Evolutionary conservation across 1,284 basidiomycete genomes (phyloP), one percentile per base, ranked within the genome.

Genomic region (Malassezia restricta): DNA sequence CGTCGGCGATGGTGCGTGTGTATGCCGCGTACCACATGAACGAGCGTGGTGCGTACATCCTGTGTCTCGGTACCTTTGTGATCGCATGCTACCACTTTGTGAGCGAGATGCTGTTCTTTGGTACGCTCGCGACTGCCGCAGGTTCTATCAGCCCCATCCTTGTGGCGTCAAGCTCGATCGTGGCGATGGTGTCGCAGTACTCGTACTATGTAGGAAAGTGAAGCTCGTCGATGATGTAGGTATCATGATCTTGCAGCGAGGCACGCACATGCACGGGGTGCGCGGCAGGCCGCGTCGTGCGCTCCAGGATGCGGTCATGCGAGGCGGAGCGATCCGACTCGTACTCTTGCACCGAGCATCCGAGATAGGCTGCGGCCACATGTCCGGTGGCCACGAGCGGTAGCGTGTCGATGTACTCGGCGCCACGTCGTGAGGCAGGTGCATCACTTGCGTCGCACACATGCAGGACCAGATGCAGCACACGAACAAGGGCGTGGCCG

Each of bases 51-150:
- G 64, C 61, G 6, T 98, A 95, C 76, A 83, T 92, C 73, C 82
- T 96, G 74, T 81, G 87, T 14, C 76, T 92, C 58, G 79, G 85
- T 70, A 85, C 86, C 32, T 96, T 91, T 75, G 80, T 87, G 56
- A 82, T 95, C 63, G 91, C 89, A 0, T 85, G 91, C 60, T 80
- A 78, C 9, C 92, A 98, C 77, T 95, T 94, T 71, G 78, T 79
- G 31, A 83, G 86, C 27, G 92, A 98, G 75, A 74, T 87, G 51
- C 74, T 90, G 66, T 79, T 92, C 60, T 96, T 84, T 76, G 80
- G 82, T 54, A 85, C 87, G 4, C 82, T 85, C 47, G 83, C 80
- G 52, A 58, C 86, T 40, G 79, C 30, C 29, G 65, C 77, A 0
- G 83, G 82, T 0, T 79, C 83, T 27, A 69, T 90, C 41, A 83